These are phyloP conservation scores for Pharus latifolius DNA, from an alignment of 176 grass and related monocot species.

Conservation along the genomic window DNA sequence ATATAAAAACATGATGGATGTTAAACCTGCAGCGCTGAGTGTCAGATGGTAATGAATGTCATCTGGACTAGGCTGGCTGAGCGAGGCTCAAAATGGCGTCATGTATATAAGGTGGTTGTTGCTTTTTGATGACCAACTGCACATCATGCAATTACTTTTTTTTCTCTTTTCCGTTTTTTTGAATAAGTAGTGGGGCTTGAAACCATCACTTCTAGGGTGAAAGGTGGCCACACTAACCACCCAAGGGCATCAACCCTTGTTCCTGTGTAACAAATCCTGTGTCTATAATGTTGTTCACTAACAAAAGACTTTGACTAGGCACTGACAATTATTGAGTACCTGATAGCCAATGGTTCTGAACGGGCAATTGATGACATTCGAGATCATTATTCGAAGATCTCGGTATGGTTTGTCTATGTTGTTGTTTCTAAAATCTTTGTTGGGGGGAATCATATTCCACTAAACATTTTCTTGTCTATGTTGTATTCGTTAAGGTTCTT, in stretches of 20 bases:
- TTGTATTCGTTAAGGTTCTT: conserved; percentile 50
- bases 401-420: conserved; percentile 37
- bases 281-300: conserved; percentile 14
- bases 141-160: too few relatives aligned
- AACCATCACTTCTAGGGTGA: not conserved
- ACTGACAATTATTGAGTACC: conserved; percentile 90
- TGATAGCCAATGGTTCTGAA: conserved; percentile 95
- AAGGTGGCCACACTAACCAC: not conserved
- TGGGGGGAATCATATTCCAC: not conserved
- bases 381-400: conserved; percentile 82
- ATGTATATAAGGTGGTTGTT: conserved; percentile 71
- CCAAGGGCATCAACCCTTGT: not conserved
- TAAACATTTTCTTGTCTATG: conserved; percentile 16
- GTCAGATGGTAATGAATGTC: conserved; percentile 97
- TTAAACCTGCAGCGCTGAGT: conserved; percentile 61
- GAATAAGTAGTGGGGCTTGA: not conserved
- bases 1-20: conserved; percentile 4
- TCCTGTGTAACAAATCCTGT: not conserved
- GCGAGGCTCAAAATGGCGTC: conserved; percentile 72
- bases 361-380: conserved; percentile 92
- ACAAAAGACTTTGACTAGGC: conserved; percentile 34
- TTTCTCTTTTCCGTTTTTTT: not conserved
- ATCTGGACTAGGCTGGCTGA: conserved; percentile 80
- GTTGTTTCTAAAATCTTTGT: conserved; percentile 3
- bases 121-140: not conserved